Evolutionary conservation across 176 grass and related monocot genomes (phyloP).

Genomic region (Canna indica): DNA sequence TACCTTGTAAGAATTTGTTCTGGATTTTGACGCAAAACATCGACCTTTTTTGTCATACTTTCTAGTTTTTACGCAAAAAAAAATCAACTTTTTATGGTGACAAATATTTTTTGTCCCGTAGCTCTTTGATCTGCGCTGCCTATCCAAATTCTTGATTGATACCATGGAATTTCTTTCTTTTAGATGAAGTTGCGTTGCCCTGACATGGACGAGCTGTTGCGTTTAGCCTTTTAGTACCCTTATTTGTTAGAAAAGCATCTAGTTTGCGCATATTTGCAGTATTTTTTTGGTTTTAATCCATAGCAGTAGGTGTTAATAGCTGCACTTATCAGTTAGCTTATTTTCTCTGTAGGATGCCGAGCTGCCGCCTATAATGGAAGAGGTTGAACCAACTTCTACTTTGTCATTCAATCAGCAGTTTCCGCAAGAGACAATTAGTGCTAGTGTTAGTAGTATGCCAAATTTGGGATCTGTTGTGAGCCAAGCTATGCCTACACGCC

Average conservation of each 20-base stretch:
- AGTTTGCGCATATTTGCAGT: neutral
- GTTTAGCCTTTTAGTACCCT: neutral
- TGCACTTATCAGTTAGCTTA: neutral
- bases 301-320: neutral
- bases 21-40: neutral
- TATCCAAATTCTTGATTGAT: neutral
- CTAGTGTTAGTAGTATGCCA: neutral
- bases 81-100: neutral
- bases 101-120: neutral
- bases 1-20: neutral
- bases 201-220: neutral
- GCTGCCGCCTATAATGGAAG: slow-evolving; percentile 20
- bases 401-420: neutral
- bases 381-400: neutral
- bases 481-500: neutral
- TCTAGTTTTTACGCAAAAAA: neutral
- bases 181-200: neutral
- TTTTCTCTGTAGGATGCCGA: slow-evolving; percentile 11
- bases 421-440: neutral
- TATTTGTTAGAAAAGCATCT: too few species aligned
- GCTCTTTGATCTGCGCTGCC: neutral
- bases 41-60: neutral
- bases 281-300: neutral
- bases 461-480: neutral
- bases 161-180: neutral